phyloP scores from a whole-genome alignment of 306 rosid genomes.

The Cicer yamashitae region DNA sequence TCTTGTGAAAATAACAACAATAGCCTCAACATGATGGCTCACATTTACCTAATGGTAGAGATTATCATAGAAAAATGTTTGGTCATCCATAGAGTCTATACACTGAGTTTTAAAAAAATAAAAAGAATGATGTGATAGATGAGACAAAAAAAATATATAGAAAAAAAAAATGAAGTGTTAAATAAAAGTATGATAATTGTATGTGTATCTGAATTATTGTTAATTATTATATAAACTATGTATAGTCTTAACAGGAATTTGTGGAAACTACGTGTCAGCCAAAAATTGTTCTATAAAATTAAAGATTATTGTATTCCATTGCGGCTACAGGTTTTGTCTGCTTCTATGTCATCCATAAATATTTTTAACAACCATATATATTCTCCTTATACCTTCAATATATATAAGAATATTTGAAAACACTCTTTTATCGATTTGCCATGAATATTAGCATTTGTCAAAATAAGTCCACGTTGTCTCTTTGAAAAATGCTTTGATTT shows the following conservation, averaged over 20 bases:
- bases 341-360: conserved; percentile 44
- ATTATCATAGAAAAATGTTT: background rate
- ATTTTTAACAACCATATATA: background rate
- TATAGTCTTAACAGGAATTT: conserved; percentile 42
- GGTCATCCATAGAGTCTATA: no score
- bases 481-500: background rate
- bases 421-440: conserved; percentile 28
- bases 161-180: no score
- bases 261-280: conserved; percentile 52
- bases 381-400: background rate
- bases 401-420: conserved; percentile 20
- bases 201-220: no score
- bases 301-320: background rate
- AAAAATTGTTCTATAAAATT: conserved; percentile 37
- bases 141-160: no score
- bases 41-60: conserved; percentile 50
- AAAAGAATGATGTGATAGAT: no score
- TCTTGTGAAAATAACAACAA: conserved; percentile 23
- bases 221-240: background rate
- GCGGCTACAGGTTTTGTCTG: conserved; percentile 39
- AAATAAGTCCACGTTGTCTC: conserved; percentile 6
- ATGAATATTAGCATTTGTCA: background rate
- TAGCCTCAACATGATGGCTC: conserved; percentile 49
- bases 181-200: no score
- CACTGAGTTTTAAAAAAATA: no score